phyloP scores from a whole-genome alignment of 2,329 filamentous ascomycete species.

The Colletotrichum trifolii region DNA sequence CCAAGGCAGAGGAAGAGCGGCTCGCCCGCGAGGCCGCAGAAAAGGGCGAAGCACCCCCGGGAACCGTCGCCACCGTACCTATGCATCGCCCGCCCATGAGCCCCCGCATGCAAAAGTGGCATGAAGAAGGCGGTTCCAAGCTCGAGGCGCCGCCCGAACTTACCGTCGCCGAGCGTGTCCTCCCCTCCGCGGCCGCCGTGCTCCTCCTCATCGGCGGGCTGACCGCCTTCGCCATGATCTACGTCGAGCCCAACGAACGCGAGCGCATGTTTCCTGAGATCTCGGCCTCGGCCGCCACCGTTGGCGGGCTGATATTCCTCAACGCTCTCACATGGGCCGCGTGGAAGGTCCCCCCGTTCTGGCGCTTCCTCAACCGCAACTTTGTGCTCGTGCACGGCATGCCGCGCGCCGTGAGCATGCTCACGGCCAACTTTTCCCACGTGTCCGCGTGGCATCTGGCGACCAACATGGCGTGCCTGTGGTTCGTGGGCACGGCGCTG shows the following conservation, averaged over 20 bases:
- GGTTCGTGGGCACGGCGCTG: conserved; percentile 72
- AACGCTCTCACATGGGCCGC: conserved; percentile 67
- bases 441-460: conserved; percentile 69
- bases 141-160: conserved; percentile 64
- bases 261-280: conserved; percentile 69
- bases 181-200: conserved; percentile 64
- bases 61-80: conserved; percentile 54
- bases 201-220: conserved; percentile 56
- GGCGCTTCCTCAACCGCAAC: conserved; percentile 74
- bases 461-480: conserved; percentile 74
- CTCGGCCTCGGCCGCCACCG: conserved; percentile 71
- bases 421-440: conserved; percentile 78
- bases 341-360: conserved; percentile 74
- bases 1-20: conserved; percentile 58
- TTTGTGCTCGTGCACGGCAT: conserved; percentile 73
- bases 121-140: conserved; percentile 59
- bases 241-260: conserved; percentile 48
- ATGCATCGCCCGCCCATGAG: conserved; percentile 53
- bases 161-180: conserved; percentile 62
- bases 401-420: conserved; percentile 69
- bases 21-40: conserved; percentile 49
- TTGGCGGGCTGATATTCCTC: conserved; percentile 68
- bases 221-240: conserved; percentile 57
- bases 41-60: conserved; percentile 44
- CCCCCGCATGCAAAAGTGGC: conserved; percentile 53